Conservation (phyloP, 2,329 filamentous ascomycete genomes). For the Thielaviopsis ethacetica region DNA sequence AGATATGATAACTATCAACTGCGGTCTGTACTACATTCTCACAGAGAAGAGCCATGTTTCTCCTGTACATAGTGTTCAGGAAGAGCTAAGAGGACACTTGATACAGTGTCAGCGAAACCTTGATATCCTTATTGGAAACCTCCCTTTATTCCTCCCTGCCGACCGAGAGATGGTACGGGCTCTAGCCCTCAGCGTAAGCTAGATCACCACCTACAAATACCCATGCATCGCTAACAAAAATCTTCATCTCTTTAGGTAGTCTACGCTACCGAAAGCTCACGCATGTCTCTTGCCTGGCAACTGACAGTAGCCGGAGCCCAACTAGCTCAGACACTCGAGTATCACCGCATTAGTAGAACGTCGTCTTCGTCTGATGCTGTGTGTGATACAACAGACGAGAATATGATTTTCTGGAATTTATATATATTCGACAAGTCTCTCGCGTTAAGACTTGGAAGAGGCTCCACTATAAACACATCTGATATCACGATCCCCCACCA, state of each 20-base stretch:
- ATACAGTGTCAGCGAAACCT: conserved; percentile 30
- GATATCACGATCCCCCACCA: conserved; percentile 36
- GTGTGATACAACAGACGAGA: conserved; percentile 4
- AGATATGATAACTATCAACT: conserved; percentile 33
- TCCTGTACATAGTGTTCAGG: conserved; percentile 9
- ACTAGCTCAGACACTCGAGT: conserved; percentile 46
- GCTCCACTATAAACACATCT: conserved; percentile 40
- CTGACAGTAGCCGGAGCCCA: conserved; percentile 40
- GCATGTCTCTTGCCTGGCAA: conserved; percentile 48
- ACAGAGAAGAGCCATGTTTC: conserved; percentile 25
- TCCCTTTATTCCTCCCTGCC: conserved; percentile 40
- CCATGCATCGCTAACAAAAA: neutral
- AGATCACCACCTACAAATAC: neutral
- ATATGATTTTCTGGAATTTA: conserved; percentile 31
- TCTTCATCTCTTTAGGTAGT: conserved; percentile 26
- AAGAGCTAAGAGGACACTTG: conserved; percentile 24
- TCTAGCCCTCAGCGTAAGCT: conserved; percentile 38
- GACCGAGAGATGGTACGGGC: conserved; percentile 39
- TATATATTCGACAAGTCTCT: conserved; percentile 44
- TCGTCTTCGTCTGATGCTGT: neutral
- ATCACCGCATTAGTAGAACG: conserved; percentile 28
- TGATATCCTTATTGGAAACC: conserved; percentile 31
- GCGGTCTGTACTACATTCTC: conserved; percentile 33
- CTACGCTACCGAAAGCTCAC: conserved; percentile 46
- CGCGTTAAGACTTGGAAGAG: conserved; percentile 40